Conservation (phyloP, 139 green algal genomes). For the Chlorella sp. region DNA sequence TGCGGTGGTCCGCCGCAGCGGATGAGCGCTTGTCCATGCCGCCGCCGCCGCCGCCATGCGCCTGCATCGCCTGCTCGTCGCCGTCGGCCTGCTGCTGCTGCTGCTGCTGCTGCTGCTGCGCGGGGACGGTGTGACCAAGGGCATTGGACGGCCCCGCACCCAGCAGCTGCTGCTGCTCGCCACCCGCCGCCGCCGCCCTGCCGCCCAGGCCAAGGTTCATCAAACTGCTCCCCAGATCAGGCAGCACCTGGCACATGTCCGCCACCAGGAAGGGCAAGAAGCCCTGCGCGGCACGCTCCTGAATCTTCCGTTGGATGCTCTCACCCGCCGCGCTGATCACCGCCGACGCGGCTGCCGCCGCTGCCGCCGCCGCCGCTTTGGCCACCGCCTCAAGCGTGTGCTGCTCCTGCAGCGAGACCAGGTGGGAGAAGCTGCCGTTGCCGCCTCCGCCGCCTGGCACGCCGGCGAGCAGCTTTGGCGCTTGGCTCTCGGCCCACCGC, state of each 20-base stretch:
- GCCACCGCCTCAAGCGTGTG: slow-evolving; percentile 56
- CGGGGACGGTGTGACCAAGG: background rate
- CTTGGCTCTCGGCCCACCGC: background rate
- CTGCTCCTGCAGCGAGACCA: slow-evolving; percentile 19
- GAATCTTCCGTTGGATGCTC: slow-evolving; percentile 55
- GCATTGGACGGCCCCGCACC: no score
- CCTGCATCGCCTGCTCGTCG: no score
- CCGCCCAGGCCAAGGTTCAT: background rate
- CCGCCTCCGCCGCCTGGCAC: no score
- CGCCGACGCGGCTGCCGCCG: slow-evolving; percentile 54
- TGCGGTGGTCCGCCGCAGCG: no score
- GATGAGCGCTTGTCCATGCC: no score
- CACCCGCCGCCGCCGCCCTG: no score
- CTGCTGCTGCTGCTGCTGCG: no score
- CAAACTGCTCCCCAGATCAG: background rate
- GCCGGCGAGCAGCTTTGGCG: background rate
- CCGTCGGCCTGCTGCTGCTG: no score
- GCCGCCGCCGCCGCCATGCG: no score
- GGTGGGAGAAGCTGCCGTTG: no score
- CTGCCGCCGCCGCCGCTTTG: slow-evolving; percentile 52
- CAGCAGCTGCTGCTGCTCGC: no score
- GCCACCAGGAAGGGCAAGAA: slow-evolving; percentile 33
- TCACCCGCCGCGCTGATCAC: slow-evolving; percentile 65
- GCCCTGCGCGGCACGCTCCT: slow-evolving; percentile 38
- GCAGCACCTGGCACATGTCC: slow-evolving; percentile 15